Evolutionary conservation across 179 eudicot species (phyloP).

Genomic region (Sideroxylon spinosum): DNA sequence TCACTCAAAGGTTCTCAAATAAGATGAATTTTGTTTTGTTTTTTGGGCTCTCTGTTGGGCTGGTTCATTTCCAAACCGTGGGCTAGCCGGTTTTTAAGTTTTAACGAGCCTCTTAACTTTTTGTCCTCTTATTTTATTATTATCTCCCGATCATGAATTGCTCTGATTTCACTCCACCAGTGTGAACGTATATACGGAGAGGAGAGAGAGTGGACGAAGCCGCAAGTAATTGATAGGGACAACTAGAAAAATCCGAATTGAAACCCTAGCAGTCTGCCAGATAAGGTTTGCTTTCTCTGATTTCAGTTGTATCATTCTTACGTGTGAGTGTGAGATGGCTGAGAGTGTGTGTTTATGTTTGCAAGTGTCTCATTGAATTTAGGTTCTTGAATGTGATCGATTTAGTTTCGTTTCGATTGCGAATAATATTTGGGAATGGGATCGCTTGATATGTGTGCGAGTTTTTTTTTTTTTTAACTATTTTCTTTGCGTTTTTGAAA

Average conservation of each 20-base stretch:
- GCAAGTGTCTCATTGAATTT: not conserved
- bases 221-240: not conserved
- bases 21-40: no score
- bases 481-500: no score
- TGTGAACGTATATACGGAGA: no score
- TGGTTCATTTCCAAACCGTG: no score
- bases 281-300: slow-evolving; percentile 12
- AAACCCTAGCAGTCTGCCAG: slow-evolving; percentile 2
- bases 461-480: not conserved
- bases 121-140: no score
- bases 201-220: no score
- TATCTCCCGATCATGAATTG: no score
- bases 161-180: no score
- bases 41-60: no score
- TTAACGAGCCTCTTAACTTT: no score
- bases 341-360: not conserved
- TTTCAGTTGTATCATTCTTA: not conserved
- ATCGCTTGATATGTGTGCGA: not conserved
- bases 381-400: not conserved
- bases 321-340: not conserved
- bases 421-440: not conserved
- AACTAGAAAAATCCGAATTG: not conserved
- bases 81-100: no score
- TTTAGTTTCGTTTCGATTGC: not conserved
- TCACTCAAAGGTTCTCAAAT: no score